Evolutionary conservation across 1,284 basidiomycete species (phyloP).

Genomic region (Mycena citricolor): DNA sequence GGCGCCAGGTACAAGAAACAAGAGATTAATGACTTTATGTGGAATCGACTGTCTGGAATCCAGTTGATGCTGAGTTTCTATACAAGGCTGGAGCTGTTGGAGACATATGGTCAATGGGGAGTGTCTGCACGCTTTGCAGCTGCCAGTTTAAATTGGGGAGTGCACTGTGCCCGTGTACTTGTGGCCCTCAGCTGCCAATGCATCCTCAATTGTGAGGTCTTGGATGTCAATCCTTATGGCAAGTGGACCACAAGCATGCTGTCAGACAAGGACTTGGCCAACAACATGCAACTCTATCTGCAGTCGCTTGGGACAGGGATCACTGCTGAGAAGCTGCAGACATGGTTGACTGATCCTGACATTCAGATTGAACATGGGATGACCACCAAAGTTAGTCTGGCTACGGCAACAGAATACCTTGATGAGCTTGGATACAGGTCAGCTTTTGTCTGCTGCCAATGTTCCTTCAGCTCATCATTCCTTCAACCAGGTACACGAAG

Average conservation of each 20-base stretch:
- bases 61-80: background rate
- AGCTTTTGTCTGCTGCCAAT: too few relatives aligned
- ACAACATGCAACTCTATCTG: slow-evolving; percentile 8
- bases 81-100: background rate
- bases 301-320: slow-evolving; percentile 12
- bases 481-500: too few relatives aligned
- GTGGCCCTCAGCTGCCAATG: background rate
- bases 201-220: slow-evolving; percentile 4
- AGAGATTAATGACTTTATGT: background rate
- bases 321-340: slow-evolving; percentile 4
- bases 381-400: background rate
- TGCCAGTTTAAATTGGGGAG: background rate
- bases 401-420: background rate
- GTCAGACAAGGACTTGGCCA: slow-evolving; percentile 10
- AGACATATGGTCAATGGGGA: slow-evolving; percentile 5
- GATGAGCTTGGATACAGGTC: slow-evolving; percentile 3
- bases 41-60: slow-evolving; percentile 1
- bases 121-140: background rate
- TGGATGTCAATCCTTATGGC: slow-evolving; percentile 19
- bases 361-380: slow-evolving; percentile 7
- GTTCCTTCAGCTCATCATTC: too few relatives aligned
- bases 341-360: slow-evolving; percentile 1
- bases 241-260: slow-evolving; percentile 14
- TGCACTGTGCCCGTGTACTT: slow-evolving; percentile 10
- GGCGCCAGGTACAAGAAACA: slow-evolving; percentile 1